Percentiles rank a stretch among this genome's conserved stretches.
phyloP scores from a whole-genome alignment of 441 rosid species.

The Geranium incanum region DNA sequence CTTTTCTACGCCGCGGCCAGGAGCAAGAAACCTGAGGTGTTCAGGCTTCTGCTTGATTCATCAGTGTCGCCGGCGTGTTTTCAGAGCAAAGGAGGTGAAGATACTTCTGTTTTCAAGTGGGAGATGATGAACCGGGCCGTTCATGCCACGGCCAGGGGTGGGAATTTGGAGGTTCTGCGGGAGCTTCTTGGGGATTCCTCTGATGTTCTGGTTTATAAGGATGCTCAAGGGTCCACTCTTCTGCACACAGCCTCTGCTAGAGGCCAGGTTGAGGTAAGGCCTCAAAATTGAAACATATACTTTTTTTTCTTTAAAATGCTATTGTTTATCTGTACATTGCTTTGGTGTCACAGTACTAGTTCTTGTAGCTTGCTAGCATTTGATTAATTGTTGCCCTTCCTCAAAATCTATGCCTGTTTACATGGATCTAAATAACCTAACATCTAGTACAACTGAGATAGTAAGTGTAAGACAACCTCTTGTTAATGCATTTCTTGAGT shows the following conservation, averaged over 20 bases:
- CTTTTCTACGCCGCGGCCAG: constrained; percentile 74
- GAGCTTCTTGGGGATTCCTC: constrained; percentile 35
- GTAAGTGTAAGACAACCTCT: too few species aligned
- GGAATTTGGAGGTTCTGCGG: constrained; percentile 63
- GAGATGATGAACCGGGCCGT: constrained; percentile 80
- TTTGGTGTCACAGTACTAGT: too few species aligned
- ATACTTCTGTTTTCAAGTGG: constrained; percentile 35
- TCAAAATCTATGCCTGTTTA: too few species aligned
- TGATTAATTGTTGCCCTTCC: too few species aligned
- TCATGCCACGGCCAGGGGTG: constrained; percentile 87
- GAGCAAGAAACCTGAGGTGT: constrained; percentile 59
- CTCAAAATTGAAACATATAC: neutral
- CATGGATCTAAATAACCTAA: too few species aligned
- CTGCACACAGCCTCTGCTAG: constrained; percentile 80
- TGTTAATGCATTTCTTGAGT: too few species aligned
- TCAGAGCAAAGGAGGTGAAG: constrained; percentile 33
- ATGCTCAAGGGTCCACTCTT: constrained; percentile 58
- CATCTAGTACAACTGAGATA: too few species aligned
- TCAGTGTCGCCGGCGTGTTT: constrained; percentile 34
- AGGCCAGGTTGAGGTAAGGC: constrained; percentile 69
- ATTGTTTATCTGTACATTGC: neutral
- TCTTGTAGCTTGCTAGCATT: too few species aligned
- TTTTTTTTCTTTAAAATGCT: neutral
- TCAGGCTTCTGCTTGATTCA: constrained; percentile 43
- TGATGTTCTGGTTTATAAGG: constrained; percentile 43